Evolutionary conservation across 225 moss, liverwort and hornwort species (phyloP), one percentile per base, ranked within the genome.

Genomic region (Bryoerythrophyllum caledonicum): DNA sequence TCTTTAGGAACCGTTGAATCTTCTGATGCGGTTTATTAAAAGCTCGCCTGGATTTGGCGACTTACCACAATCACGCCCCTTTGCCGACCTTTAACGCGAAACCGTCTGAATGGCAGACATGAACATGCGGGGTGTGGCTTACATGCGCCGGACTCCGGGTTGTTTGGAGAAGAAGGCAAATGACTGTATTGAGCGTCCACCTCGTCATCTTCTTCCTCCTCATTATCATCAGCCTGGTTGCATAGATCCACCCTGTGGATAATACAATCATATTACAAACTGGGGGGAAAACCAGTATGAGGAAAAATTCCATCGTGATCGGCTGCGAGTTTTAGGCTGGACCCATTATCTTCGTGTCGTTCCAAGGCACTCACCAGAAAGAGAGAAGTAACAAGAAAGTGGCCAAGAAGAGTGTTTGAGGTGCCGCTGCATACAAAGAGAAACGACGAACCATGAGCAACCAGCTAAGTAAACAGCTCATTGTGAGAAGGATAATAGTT

Each of bases 321-420:
- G 19, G 19, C 54, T 61, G 17, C 53, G 52, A 40, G 52, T 34
- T 28, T 26, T 8, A 46, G 53, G 9, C 24, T 40, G 67, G 44
- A 57, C 21, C 11, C 21, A 27, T 21, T 14, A 20, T 56, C 57
- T 27, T 14, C 58, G 7, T 41, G 51, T n/a, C 32, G 41, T 32
- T 70, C 43, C 27, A 74, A 74, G 55, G 41, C 4, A 68, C 76
- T 53, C 80, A 92, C 92, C 92, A 92, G 88, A 92, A 92, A 13
- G 92, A 92, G 59, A 92, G 92, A 32, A 92, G 88, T 54, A 92
- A 81, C 60, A 92, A 60, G 76, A 92, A 92, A 19, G 88, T 90
- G 25, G 86, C 88, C 76, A 90, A 70, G 76, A 92, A 92, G 25
- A 92, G 65, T 25, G 86, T 92, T 62, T 90, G 90, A 48, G 92